Evolutionary conservation across 345 rosid genomes (phyloP), one percentile per base, ranked within the genome.

Genomic region (Gossypium raimondii): DNA sequence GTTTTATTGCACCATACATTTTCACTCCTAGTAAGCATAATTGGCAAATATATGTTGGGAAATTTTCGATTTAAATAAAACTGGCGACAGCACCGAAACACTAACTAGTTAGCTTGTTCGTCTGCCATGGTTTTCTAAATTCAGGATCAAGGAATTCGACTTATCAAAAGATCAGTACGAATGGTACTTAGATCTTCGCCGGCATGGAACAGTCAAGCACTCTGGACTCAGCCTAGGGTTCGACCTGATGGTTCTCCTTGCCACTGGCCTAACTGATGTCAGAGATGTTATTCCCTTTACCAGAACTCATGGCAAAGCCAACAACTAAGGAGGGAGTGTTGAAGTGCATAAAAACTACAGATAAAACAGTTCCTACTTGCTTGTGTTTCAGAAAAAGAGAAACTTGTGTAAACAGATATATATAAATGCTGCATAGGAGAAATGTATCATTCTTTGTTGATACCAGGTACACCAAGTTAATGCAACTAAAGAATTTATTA

Each of bases 251-350:
- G 87, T 92, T 79, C 88, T 91, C 70, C 87, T 85, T 64, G 76
- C 79, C 3, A 89, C 94, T 10, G 94, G 95, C 14, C 90, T 92
- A 69, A 50, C 85, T 1, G 95, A 94, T 81, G 87, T 94, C 44
- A 89, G 85, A 85, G 98, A 92, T 63, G 89, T 72, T 1, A 80
- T 94, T 78, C 96, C 98, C n/a, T 94, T 92, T 81, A 95, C 95
- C 11, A 78, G 88, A 78, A 85, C 88, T 68, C 70, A 61, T 66
- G 88, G 89, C 73, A 86, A 87, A 76, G 88, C 82, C 79, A 74
- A 81, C 69, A 84, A 80, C 72, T 92, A 80, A 77, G 11, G 11
- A 68, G 25, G 13, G n/a, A 17, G 16, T 9, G 2, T 43, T 13
- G 9, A 58, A 20, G 24, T 64, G 67, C 45, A 34, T 7, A 12